phyloP scores from a whole-genome alignment of 2,329 filamentous ascomycete genomes.

The Lecanicillium sp. region DNA sequence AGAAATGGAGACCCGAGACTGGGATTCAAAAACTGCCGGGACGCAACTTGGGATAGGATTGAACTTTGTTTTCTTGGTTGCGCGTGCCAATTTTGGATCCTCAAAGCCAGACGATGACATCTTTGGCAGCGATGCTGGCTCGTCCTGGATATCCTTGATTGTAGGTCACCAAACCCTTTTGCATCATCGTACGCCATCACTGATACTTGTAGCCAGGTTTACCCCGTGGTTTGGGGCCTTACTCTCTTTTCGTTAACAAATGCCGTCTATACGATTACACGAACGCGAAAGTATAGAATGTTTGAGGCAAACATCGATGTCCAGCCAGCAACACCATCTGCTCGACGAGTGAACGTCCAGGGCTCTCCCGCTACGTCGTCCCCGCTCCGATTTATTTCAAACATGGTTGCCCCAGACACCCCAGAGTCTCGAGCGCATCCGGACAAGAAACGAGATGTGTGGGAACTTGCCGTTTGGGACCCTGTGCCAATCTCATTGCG shows the following conservation, averaged over 20 bases:
- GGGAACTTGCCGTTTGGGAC: slow-evolving; percentile 92
- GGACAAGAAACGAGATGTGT: slow-evolving; percentile 76
- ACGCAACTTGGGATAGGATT: slow-evolving; percentile 65
- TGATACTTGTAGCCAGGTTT: slow-evolving; percentile 39
- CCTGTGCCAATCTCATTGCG: slow-evolving; percentile 75
- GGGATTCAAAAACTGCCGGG: slow-evolving; percentile 75
- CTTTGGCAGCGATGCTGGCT: slow-evolving; percentile 63
- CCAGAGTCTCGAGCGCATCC: slow-evolving; percentile 82
- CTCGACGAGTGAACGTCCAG: slow-evolving; percentile 79
- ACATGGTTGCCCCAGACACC: slow-evolving; percentile 56
- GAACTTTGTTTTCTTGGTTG: slow-evolving; percentile 75
- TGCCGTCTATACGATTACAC: slow-evolving; percentile 70
- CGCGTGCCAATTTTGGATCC: slow-evolving; percentile 64
- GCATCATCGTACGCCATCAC: slow-evolving; percentile 8
- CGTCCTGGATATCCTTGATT: slow-evolving; percentile 54
- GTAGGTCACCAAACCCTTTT: slow-evolving; percentile 28
- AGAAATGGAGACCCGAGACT: slow-evolving; percentile 84
- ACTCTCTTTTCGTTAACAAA: slow-evolving; percentile 62
- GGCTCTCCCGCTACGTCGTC: slow-evolving; percentile 72
- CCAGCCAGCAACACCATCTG: slow-evolving; percentile 71
- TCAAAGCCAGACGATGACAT: slow-evolving; percentile 63
- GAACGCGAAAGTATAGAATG: slow-evolving; percentile 79
- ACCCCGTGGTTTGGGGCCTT: slow-evolving; percentile 63
- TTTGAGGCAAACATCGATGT: slow-evolving; percentile 81
- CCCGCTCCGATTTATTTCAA: slow-evolving; percentile 66